Evolutionary conservation across 1,284 basidiomycete genomes (phyloP), one percentile per base, ranked within the genome.

Genomic region (Moniliella sp.): DNA sequence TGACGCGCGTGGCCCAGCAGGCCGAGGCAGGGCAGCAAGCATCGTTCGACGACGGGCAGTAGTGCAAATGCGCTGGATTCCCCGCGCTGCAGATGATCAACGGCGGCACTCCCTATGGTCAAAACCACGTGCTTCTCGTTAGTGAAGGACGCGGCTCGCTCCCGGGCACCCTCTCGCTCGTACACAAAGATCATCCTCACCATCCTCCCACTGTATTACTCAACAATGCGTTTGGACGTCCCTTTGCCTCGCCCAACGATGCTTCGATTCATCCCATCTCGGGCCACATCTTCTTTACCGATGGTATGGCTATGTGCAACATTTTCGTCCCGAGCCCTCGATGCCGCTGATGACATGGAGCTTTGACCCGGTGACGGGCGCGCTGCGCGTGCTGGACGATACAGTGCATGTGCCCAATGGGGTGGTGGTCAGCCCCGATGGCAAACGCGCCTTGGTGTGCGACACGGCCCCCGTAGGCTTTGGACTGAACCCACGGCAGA

Each of bases 181-280:
- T 78, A 32, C 21, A 7, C 7, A 7, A n/a, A 7, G 21, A 7
- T n/a, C 69, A 79, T 50, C 15, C 27, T 15, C 16, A 16, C n/a
- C 15, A 28, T 13, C n/a, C n/a, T n/a, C 16, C 28, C 9, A 4
- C n/a, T 14, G 39, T 32, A 25, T 34, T n/a, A 5, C 14, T 37
- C 8, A 30, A 25, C 18, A 62, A 78, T 75, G 59, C 74, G 66
- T 75, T 69, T 45, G 78, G 78, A 2, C 65, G 75, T 5, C 76
- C 79, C 48, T 82, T 80, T 63, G 78, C 76, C 61, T 76, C 76
- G 1, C 61, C 79, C 32, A 79, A 81, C 54, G 78, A 82, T 50
- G 63, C 75, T 36, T 77, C 75, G 46, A 64, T 79, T 3, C 74
- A 78, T 37, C 74, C 74, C 0, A 47, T 41, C n/a, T 72, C 66